Conservation (phyloP, 2,329 filamentous ascomycete genomes). For the Trichoderma atroviride region DNA sequence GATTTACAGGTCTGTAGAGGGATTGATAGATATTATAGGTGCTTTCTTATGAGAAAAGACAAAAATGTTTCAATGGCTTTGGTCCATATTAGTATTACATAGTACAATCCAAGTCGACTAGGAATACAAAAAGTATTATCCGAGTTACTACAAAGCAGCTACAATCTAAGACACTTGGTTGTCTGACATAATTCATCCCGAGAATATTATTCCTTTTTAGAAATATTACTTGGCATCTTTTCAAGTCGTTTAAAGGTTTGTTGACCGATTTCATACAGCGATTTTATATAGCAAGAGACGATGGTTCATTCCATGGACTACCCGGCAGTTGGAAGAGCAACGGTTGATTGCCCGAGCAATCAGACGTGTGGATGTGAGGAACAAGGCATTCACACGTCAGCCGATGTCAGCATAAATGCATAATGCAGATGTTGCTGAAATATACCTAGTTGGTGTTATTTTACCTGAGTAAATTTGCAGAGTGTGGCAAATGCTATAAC, state of each 20-base stretch:
- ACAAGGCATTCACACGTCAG: background rate
- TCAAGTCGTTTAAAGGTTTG: too few species aligned
- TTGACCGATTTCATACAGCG: too few species aligned
- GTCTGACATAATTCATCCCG: too few species aligned
- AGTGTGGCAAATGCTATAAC: background rate
- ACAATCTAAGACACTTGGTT: background rate
- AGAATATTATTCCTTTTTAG: too few species aligned
- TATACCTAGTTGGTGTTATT: background rate
- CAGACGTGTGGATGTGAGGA: background rate
- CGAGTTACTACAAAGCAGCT: background rate
- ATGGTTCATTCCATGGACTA: background rate
- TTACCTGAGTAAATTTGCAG: background rate
- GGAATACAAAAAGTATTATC: background rate
- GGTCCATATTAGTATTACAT: background rate
- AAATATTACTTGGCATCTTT: too few species aligned
- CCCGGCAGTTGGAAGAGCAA: background rate
- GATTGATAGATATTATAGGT: background rate
- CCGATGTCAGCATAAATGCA: background rate
- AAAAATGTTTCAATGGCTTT: too few species aligned
- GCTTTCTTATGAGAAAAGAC: background rate
- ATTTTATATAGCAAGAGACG: too few species aligned
- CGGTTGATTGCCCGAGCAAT: background rate
- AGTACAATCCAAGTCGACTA: background rate
- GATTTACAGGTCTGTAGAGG: background rate
- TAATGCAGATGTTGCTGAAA: background rate